These are phyloP conservation scores for Paraphaeosphaeria sporulosa DNA, from an alignment of 2,329 filamentous ascomycete genomes.

Conservation along the genomic window DNA sequence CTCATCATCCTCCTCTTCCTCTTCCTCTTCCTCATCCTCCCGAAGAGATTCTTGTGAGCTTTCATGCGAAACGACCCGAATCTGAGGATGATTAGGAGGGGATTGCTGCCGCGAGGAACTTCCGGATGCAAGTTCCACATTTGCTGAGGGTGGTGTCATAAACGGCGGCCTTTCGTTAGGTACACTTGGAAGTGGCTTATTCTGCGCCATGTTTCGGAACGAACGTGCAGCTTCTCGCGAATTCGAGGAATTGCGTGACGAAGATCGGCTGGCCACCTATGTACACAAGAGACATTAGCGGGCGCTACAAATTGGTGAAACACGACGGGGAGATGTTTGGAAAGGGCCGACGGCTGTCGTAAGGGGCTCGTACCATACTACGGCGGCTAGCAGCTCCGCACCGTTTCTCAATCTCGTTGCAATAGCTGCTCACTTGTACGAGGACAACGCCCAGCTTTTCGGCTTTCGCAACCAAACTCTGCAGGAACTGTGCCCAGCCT, in stretches of 20 bases:
- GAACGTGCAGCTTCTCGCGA: conserved; percentile 41
- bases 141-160: conserved; percentile 26
- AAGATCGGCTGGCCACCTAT: conserved; percentile 49
- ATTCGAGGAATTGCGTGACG: conserved; percentile 46
- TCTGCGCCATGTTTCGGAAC: conserved; percentile 43
- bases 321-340: conserved; percentile 6
- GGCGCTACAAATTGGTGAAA: conserved; percentile 22
- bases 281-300: conserved; percentile 13
- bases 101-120: conserved; percentile 3
- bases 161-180: conserved; percentile 40
- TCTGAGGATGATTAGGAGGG: conserved; percentile 13
- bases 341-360: conserved; percentile 12
- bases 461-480: conserved; percentile 76
- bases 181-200: conserved; percentile 46
- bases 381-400: conserved; percentile 84
- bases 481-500: conserved; percentile 84
- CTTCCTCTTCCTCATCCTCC: conserved; percentile 19
- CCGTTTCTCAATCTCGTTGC: conserved; percentile 84
- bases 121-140: conserved; percentile 19
- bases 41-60: conserved; percentile 30
- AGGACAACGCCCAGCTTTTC: conserved; percentile 74
- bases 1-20: conserved; percentile 16
- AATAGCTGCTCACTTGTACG: conserved; percentile 75
- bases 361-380: conserved; percentile 67
- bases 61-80: conserved; percentile 26